Conservation (phyloP, 768 basidiomycete genomes). For the Pholiota molesta region DNA sequence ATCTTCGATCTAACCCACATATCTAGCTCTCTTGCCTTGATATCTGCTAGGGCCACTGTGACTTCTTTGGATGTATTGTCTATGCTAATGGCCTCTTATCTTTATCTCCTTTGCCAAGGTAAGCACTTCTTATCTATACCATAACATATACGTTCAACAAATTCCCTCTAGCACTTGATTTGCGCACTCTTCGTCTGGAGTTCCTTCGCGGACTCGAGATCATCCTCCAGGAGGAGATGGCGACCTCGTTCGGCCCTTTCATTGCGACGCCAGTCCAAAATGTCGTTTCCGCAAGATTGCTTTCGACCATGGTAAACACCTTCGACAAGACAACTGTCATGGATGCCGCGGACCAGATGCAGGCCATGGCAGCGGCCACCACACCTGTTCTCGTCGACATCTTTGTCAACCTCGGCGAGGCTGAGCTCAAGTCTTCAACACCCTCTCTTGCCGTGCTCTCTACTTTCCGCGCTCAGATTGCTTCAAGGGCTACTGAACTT, state of each 20-base stretch:
- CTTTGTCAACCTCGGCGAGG: slow-evolving; percentile 44
- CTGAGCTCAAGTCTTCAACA: slow-evolving; percentile 22
- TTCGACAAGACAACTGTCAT: slow-evolving; percentile 71
- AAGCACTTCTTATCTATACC: slow-evolving; percentile 1
- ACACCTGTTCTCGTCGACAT: slow-evolving; percentile 51
- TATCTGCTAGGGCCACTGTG: slow-evolving; percentile 75
- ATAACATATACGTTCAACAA: slow-evolving; percentile 9
- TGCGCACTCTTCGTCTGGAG: slow-evolving; percentile 72
- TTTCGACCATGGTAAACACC: slow-evolving; percentile 45
- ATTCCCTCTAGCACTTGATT: slow-evolving; percentile 61
- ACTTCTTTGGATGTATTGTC: slow-evolving; percentile 71
- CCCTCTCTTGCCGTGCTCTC: slow-evolving; percentile 38
- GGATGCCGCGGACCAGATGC: slow-evolving; percentile 73
- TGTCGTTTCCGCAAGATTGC: slow-evolving; percentile 37
- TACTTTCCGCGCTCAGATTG: slow-evolving; percentile 54
- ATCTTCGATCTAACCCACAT: neutral
- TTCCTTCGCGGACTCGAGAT: slow-evolving; percentile 49
- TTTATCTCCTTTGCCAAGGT: slow-evolving; percentile 75
- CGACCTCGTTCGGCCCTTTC: slow-evolving; percentile 43
- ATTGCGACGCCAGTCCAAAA: slow-evolving; percentile 32
- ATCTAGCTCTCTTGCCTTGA: slow-evolving; percentile 60
- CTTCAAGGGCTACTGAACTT: slow-evolving; percentile 45
- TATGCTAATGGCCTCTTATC: slow-evolving; percentile 68
- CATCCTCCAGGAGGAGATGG: slow-evolving; percentile 55
- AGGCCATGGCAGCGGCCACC: slow-evolving; percentile 57